A percentile compares a stretch with the other conserved stretches of the same genome.
These are phyloP conservation scores for Botryotinia convoluta DNA, from an alignment of 2,329 filamentous ascomycete species.

Conservation along the genomic window DNA sequence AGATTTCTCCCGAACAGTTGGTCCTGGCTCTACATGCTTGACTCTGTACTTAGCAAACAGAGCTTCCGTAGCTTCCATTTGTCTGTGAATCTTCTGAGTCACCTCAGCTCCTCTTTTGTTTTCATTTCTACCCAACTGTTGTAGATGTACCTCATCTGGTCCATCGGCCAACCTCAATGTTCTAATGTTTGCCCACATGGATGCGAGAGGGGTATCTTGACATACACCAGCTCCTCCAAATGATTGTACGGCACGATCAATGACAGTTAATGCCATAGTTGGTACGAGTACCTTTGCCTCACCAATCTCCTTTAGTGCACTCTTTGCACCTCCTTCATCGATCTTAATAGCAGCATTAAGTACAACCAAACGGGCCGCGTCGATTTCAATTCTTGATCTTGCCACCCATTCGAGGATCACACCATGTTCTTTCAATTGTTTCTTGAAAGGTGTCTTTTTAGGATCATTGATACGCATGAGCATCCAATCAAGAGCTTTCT, in stretches of 20 bases:
- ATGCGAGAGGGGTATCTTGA: slow-evolving; percentile 90
- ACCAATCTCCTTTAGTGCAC: slow-evolving; percentile 87
- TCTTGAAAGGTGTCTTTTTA: slow-evolving; percentile 85
- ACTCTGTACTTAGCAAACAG: slow-evolving; percentile 60
- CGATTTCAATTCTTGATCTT: slow-evolving; percentile 88
- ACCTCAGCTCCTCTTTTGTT: slow-evolving; percentile 65
- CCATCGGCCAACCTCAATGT: slow-evolving; percentile 88
- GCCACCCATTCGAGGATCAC: slow-evolving; percentile 96
- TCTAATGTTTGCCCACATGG: slow-evolving; percentile 76
- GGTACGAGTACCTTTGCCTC: slow-evolving; percentile 93
- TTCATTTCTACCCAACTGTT: slow-evolving; percentile 79
- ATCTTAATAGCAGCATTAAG: slow-evolving; percentile 95
- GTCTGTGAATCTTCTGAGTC: slow-evolving; percentile 59
- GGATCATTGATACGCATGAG: slow-evolving; percentile 92
- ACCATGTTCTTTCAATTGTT: slow-evolving; percentile 82
- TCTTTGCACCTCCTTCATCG: slow-evolving; percentile 84
- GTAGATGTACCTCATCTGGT: slow-evolving; percentile 90
- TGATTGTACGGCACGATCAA: slow-evolving; percentile 91
- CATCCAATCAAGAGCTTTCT: slow-evolving; percentile 92
- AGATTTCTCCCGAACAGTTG: slow-evolving; percentile 32
- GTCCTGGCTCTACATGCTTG: slow-evolving; percentile 37
- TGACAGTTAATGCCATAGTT: slow-evolving; percentile 75
- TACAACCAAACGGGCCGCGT: slow-evolving; percentile 83
- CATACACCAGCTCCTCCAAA: slow-evolving; percentile 88
- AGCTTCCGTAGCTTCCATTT: slow-evolving; percentile 63